Conservation (phyloP, 1,284 basidiomycete genomes). For the Puccinia triticina region DNA sequence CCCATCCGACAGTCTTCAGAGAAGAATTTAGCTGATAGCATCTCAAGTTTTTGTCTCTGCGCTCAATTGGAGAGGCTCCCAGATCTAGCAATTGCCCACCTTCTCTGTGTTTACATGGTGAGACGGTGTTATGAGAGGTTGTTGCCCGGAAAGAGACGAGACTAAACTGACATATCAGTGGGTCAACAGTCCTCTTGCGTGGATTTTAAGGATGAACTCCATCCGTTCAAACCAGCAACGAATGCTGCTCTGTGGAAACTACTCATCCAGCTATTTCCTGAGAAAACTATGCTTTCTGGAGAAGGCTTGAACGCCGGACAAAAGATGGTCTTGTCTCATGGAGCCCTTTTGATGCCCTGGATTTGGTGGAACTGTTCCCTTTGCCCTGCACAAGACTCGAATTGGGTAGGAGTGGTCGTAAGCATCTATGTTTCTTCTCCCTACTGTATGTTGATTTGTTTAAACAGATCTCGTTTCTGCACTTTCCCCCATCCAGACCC, state of each 20-base stretch:
- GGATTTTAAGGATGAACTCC: constrained; percentile 16
- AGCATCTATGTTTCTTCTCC: neutral
- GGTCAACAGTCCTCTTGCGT: neutral
- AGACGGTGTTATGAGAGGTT: neutral
- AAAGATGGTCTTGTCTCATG: constrained; percentile 4
- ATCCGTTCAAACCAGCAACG: constrained; percentile 14
- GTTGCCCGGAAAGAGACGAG: neutral
- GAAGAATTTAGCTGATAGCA: neutral
- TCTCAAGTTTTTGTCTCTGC: constrained; percentile 3
- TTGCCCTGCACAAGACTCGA: neutral
- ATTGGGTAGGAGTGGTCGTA: constrained; percentile 21
- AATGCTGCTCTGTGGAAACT: constrained; percentile 19
- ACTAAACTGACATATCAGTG: neutral
- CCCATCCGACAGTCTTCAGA: neutral
- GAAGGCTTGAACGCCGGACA: neutral
- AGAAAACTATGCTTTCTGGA: neutral
- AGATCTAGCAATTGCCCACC: constrained; percentile 10
- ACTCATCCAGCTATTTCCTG: constrained; percentile 21
- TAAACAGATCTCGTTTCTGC: neutral
- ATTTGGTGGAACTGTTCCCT: constrained; percentile 17
- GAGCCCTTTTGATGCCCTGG: constrained; percentile 26
- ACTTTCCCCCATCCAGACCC: constrained; percentile 5
- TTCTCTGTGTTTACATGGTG: constrained; percentile 26
- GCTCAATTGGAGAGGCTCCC: neutral
- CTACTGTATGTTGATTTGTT: neutral